Evolutionary conservation across 2,329 filamentous ascomycete species (phyloP).

Genomic region (Sclerotinia minor): DNA sequence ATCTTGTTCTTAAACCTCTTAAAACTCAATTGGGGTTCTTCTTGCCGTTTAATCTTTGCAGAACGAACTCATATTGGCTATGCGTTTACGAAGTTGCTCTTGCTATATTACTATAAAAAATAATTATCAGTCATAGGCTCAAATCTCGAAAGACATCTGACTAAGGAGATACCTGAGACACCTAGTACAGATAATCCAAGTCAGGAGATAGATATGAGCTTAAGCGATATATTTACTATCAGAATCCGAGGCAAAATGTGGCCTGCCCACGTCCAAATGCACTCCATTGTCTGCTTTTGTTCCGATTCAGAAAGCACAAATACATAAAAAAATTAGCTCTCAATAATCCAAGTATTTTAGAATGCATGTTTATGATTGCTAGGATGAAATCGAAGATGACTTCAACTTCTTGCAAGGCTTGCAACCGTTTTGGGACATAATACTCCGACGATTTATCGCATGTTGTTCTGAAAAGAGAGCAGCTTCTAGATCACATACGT

Average conservation of each 20-base stretch:
- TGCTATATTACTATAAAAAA: background rate
- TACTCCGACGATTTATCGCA: background rate
- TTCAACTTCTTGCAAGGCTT: background rate
- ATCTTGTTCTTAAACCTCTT: background rate
- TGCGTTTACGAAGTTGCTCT: background rate
- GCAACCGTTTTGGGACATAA: background rate
- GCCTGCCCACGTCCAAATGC: background rate
- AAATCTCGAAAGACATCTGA: background rate
- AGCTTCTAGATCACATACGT: background rate
- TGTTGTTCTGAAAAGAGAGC: background rate
- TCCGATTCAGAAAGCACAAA: too few relatives aligned
- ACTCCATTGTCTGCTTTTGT: background rate
- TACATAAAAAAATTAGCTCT: background rate
- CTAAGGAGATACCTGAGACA: background rate
- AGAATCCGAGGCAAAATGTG: background rate
- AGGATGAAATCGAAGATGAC: background rate
- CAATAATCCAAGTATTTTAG: background rate
- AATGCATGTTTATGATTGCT: background rate
- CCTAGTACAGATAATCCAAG: background rate
- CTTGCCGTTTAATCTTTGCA: background rate
- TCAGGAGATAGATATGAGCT: background rate
- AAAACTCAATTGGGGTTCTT: background rate
- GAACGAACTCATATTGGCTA: background rate
- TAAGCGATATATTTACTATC: background rate
- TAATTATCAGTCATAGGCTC: background rate